Evolutionary conservation across 257 asterid species (phyloP).

Genomic region (Parsonsia alboflavescens): DNA sequence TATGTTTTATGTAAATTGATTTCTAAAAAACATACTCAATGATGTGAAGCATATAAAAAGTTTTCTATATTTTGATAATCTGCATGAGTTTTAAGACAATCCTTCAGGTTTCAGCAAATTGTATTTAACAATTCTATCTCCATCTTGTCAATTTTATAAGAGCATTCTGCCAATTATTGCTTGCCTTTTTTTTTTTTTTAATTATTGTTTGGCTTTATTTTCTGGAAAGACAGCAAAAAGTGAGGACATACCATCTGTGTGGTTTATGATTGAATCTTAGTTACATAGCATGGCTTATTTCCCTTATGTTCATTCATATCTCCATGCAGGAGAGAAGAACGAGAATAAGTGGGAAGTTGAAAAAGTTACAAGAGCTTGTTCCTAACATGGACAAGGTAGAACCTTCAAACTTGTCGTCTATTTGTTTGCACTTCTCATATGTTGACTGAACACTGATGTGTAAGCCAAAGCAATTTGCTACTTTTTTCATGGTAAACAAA

Average conservation of each 20-base stretch:
- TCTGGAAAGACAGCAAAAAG: no score
- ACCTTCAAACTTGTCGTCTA: neutral
- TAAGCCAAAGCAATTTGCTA: neutral
- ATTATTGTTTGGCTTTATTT: no score
- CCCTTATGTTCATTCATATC: neutral
- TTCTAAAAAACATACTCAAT: no score
- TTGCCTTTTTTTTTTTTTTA: no score
- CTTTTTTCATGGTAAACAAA: neutral
- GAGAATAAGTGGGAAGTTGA: conserved; percentile 81
- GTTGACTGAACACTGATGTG: neutral
- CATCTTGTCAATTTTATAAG: neutral
- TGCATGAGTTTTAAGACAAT: neutral
- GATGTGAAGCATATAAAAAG: no score
- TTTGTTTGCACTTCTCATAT: neutral
- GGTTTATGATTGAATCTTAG: neutral
- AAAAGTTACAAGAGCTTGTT: conserved; percentile 86
- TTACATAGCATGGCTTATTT: neutral
- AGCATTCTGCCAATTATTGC: neutral
- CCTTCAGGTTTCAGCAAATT: neutral
- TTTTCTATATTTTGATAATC: no score
- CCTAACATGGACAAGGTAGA: conserved; percentile 97
- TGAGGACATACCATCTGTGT: neutral
- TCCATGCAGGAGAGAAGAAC: conserved; percentile 74
- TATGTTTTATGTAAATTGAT: no score
- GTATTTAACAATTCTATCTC: neutral